Base-by-base conservation (phyloP, 257 asterid genomes). In the Nicotiana benthamiana region DNA sequence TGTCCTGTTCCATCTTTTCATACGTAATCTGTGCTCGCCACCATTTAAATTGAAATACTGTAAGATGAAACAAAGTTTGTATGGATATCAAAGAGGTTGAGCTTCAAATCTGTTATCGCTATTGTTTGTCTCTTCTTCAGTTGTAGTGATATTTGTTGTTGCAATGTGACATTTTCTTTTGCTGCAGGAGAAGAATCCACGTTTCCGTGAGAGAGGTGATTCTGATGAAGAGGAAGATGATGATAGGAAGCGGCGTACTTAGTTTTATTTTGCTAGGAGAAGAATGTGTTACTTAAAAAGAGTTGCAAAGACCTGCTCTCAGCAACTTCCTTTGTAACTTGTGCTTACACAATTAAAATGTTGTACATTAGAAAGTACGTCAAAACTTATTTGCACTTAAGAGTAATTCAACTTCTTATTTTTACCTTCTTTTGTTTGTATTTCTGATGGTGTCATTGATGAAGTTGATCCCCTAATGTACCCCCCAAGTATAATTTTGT, bases 171-270 rank as follows among this genome's bases (percentile, higher is more conserved):
- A 8, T 40, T 40, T 40, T 12, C 6, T 15, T 13, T 81, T 27
- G 75, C 77, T 40, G 46, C 94, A 94, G 97, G 97, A 93, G 88
- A 94, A 93, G 84, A 93, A 93, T 82, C 97, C 98, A 32, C 87
- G 98, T 60, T 94, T 94, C 66, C 89, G 97, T 9, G 98, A 94
- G 83, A 90, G 97, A 62, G 97, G 97, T 46, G 96, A 93, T 80
- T 93, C 97, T 12, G 97, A 94, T 27, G 97, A 93, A 0, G 97
- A 94, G 0, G 97, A 92, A 1, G 96, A 94, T 3, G 96, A 91
- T 36, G 94, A 89, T 76, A 79, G 83, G 53, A 88, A 90, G 83
- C 82, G 79, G 28, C 86, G 60, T 7, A 63, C 90, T 6, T 92
- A 84, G 52, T 77, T 48, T 17, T 54, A 54, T 54, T 17, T 54